Conservation (phyloP, 2,329 filamentous ascomycete species). For the Beauveria scarabaeidicola region DNA sequence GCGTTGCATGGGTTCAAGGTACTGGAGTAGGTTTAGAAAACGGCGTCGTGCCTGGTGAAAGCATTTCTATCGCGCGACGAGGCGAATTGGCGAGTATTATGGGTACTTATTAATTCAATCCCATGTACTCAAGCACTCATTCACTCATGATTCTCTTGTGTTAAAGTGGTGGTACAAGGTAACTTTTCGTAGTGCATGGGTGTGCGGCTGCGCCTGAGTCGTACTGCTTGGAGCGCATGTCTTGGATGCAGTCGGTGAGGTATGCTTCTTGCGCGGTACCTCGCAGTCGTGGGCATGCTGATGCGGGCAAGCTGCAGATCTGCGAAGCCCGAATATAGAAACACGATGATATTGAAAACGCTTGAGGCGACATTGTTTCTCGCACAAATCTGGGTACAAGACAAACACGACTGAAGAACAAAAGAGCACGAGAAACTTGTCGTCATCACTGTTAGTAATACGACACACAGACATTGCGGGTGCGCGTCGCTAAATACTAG, state of each 20-base stretch:
- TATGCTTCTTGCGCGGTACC: neutral
- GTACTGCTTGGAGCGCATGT: neutral
- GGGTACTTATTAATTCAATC: neutral
- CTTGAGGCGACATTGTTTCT: neutral
- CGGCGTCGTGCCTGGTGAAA: neutral
- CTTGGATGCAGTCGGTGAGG: neutral
- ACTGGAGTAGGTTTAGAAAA: neutral
- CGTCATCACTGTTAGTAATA: too few species aligned
- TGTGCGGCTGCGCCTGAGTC: neutral
- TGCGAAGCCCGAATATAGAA: neutral
- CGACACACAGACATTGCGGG: neutral
- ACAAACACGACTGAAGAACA: neutral
- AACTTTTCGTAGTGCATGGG: neutral
- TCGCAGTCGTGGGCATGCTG: neutral
- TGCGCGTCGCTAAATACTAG: neutral
- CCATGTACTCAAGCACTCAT: neutral
- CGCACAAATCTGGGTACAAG: neutral
- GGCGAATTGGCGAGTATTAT: neutral
- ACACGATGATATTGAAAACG: neutral
- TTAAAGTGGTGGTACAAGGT: neutral
- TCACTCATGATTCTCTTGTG: neutral
- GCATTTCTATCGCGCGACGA: neutral
- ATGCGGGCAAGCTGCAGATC: neutral
- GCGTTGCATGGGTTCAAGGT: slow-evolving; percentile 1
- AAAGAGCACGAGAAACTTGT: neutral